These are phyloP conservation scores for Fraxinus cuspidata DNA, from an alignment of 257 asterid species.

Conservation along the genomic window DNA sequence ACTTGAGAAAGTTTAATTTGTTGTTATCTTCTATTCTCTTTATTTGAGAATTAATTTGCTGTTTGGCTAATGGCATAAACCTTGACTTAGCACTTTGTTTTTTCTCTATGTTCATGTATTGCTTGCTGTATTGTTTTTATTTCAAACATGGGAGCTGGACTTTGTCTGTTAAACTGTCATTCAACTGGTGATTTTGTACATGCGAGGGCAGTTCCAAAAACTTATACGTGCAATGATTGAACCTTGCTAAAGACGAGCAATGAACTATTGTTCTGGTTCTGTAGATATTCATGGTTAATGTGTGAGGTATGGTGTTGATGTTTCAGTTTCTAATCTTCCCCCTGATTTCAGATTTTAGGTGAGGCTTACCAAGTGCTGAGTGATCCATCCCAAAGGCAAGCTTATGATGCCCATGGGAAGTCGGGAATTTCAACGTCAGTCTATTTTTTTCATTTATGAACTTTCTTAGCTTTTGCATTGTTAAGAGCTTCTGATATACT, in stretches of 20 bases:
- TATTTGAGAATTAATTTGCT: background rate
- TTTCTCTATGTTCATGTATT: background rate
- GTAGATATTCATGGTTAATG: constrained; percentile 19
- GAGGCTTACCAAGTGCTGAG: constrained; percentile 99
- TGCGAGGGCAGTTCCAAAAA: background rate
- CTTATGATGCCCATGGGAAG: constrained; percentile 91
- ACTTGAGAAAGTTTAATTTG: background rate
- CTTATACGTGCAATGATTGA: background rate
- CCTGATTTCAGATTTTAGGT: constrained; percentile 73
- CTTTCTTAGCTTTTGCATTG: constrained; percentile 8
- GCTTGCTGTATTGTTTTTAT: background rate
- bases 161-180: no score
- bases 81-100: background rate
- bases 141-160: no score
- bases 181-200: background rate
- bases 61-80: background rate
- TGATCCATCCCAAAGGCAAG: constrained; percentile 87
- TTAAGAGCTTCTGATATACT: constrained; percentile 13
- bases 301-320: constrained; percentile 22
- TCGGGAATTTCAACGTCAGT: constrained; percentile 92
- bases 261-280: background rate
- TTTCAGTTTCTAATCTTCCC: constrained; percentile 28
- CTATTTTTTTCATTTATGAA: constrained; percentile 27
- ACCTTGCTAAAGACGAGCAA: constrained; percentile 4
- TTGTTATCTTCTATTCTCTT: background rate